Evolutionary conservation across 2,329 filamentous ascomycete species (phyloP), one percentile per base, ranked within the genome.

Genomic region (Grosmannia huntii): DNA sequence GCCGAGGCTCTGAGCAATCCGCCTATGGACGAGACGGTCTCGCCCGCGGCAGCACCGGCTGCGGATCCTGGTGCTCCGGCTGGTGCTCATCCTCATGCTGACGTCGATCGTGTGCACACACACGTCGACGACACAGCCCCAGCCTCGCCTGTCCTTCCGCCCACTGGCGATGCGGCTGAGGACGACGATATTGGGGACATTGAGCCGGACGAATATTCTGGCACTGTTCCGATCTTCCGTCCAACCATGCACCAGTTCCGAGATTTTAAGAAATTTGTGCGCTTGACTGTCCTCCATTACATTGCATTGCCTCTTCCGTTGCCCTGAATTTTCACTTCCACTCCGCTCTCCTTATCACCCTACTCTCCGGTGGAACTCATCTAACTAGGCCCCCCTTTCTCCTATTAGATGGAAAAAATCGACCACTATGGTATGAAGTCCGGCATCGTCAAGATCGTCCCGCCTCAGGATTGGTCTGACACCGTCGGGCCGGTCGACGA

Each of bases 351-450:
- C 14, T 38, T 19, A 21, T 14, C 36, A 19, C 28, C 44, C 14
- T n/a, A 11, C 38, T 25, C 16, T 28, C 41, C 19, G 19, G 5
- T 27, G 23, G 27, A 33, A 19, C 23, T 7, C 50, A n/a, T 53
- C 41, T 57, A 53, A 57, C 38, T 14, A 12, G 21, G 46, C 28
- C 36, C 19, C 50, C 23, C 49, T 48, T 25, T 25, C 23, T 31
- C 5, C 50, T n/a, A 21, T 33, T 38, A 86, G 82, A 85, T 86
- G 78, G 83, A 85, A 68, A 91, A 89, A 71, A 83, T 99, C 62
- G 89, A 99, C 71, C 83, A 84, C 63, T 96, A 96, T 70, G 94
- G 94, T 66, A 99, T 99, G 94, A 89, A 90, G 72, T 94, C 90
- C 25, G 94, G 94, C 41, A 96, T 99, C 66, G 84, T 97, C 68